These are phyloP conservation scores for Chlorophyllum brunneum DNA, from an alignment of 768 basidiomycete species.

Conservation along the genomic window DNA sequence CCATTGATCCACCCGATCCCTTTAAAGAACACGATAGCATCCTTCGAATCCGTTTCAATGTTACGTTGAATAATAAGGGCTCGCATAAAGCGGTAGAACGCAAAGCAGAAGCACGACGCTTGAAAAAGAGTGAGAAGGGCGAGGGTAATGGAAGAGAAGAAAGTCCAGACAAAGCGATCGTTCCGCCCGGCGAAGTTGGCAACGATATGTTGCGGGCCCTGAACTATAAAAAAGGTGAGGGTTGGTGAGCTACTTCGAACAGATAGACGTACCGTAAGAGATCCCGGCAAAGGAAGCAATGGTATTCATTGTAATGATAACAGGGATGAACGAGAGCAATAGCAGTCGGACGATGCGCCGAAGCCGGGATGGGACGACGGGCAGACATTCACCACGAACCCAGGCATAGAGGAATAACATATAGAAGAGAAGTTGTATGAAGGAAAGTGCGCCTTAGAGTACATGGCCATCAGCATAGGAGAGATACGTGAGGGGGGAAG, in stretches of 20 bases:
- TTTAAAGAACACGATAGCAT: constrained; percentile 46
- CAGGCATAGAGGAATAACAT: constrained; percentile 60
- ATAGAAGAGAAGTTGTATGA: constrained; percentile 63
- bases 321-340: constrained; percentile 52
- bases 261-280: constrained; percentile 43
- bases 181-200: constrained; percentile 38
- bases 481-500: not conserved
- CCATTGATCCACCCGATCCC: constrained; percentile 66
- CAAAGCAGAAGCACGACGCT: constrained; percentile 51
- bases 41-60: constrained; percentile 42
- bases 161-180: constrained; percentile 43
- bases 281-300: constrained; percentile 64
- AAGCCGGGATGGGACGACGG: constrained; percentile 47
- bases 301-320: constrained; percentile 51
- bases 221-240: constrained; percentile 1
- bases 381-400: constrained; percentile 45
- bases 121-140: constrained; percentile 57
- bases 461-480: constrained; percentile 7
- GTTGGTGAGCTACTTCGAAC: not conserved
- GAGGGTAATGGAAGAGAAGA: constrained; percentile 59
- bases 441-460: constrained; percentile 50
- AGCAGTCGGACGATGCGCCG: constrained; percentile 39
- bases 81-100: constrained; percentile 53
- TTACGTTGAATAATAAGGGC: constrained; percentile 47
- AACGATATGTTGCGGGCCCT: constrained; percentile 17